phyloP scores from a whole-genome alignment of 1,284 basidiomycete genomes.

The Ustilago hordei region DNA sequence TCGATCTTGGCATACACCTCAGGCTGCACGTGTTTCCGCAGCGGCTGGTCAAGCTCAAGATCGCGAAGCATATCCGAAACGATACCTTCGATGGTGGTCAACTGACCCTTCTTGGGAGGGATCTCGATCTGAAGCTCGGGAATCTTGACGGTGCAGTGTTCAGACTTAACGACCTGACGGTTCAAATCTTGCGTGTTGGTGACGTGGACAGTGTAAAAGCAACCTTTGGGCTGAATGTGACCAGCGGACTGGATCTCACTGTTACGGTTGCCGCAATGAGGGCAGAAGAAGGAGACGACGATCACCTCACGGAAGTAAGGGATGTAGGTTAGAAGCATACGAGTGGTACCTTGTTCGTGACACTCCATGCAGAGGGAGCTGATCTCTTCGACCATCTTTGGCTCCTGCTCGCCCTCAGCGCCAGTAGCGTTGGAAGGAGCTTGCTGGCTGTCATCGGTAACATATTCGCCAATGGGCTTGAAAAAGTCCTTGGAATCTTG shows the following conservation, averaged over 20 bases:
- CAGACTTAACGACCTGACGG: constrained; percentile 92
- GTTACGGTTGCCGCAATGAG: constrained; percentile 89
- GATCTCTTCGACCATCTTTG: constrained; percentile 72
- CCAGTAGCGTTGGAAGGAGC: not conserved
- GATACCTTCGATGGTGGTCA: constrained; percentile 95
- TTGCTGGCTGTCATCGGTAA: constrained; percentile 27
- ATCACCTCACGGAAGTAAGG: constrained; percentile 97
- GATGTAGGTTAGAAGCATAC: constrained; percentile 91
- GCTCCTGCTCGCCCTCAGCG: constrained; percentile 43
- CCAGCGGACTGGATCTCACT: constrained; percentile 96
- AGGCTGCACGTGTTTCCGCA: constrained; percentile 85
- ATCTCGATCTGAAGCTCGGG: constrained; percentile 93
- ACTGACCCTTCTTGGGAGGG: constrained; percentile 83
- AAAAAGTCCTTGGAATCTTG: constrained; percentile 53
- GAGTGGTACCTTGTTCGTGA: constrained; percentile 88
- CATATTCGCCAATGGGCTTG: constrained; percentile 59
- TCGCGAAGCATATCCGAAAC: constrained; percentile 86
- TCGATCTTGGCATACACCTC: constrained; percentile 84
- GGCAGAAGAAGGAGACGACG: constrained; percentile 94
- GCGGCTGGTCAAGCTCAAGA: constrained; percentile 84
- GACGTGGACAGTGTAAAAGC: constrained; percentile 83
- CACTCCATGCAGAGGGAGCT: constrained; percentile 96
- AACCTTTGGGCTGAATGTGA: constrained; percentile 77
- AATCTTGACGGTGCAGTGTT: constrained; percentile 82
- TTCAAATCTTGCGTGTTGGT: constrained; percentile 81